Conservation (phyloP, 352 stramenopile species). For the Globisporangium nagaii region DNA sequence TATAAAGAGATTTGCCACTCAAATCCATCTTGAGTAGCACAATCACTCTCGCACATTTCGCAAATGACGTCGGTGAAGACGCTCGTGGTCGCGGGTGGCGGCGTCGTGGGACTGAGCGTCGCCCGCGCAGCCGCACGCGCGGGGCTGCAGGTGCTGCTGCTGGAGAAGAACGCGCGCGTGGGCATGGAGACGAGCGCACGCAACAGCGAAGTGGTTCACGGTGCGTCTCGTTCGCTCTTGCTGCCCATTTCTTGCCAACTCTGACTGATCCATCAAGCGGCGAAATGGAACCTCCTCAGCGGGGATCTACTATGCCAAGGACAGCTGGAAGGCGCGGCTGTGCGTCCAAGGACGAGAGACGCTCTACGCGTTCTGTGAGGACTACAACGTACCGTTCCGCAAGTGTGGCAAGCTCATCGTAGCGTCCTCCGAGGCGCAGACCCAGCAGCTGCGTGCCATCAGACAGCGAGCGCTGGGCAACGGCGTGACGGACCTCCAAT, state of each 20-base stretch:
- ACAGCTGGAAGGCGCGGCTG: constrained; percentile 87
- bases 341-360: constrained; percentile 87
- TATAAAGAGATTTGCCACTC: not conserved
- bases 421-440: constrained; percentile 28
- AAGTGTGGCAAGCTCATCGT: constrained; percentile 96
- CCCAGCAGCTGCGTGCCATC: constrained; percentile 35
- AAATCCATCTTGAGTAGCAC: not conserved
- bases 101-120: constrained; percentile 73
- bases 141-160: constrained; percentile 74
- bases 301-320: constrained; percentile 91
- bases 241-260: no score
- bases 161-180: constrained; percentile 82
- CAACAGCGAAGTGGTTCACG: constrained; percentile 96
- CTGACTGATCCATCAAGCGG: no score
- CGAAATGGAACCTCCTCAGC: constrained; percentile 21
- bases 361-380: constrained; percentile 91
- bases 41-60: not conserved
- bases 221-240: constrained; percentile 18
- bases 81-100: constrained; percentile 62
- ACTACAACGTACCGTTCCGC: constrained; percentile 71
- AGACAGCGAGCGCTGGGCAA: constrained; percentile 33
- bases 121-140: constrained; percentile 45
- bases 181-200: constrained; percentile 86
- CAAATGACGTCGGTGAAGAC: constrained; percentile 26
- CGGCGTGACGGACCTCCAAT: constrained; percentile 46